Evolutionary conservation across 2,329 filamentous ascomycete species (phyloP), one percentile per base, ranked within the genome.

Genomic region (Fusarium robinianum): DNA sequence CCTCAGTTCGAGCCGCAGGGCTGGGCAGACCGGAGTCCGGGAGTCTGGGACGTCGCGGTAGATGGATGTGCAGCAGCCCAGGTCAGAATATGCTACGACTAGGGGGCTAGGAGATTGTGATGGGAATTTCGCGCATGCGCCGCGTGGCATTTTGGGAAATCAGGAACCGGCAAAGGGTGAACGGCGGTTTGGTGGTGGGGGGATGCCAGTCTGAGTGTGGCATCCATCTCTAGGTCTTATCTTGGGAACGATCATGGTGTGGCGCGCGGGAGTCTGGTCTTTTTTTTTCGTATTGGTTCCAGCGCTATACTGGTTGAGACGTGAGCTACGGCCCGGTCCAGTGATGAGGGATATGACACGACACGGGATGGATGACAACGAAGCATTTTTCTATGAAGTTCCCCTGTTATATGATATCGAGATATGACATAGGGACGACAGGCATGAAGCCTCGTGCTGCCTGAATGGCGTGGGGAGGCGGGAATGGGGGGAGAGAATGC

Each of bases 131-230:
- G 31, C 37, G 34, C 33, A 38, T 41, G 24, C 30, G 36, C 27
- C 27, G 40, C 40, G 41, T 48, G 41, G 43, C 35, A 56, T 27
- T 32, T 33, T 43, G 34, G 41, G 38, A 26, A 33, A 24, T 41
- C 36, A 24, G 33, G 42, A 42, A 49, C 26, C 24, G 25, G 34
- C 49, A 46, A 39, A 42, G 42, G 36, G 40, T 25, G 33, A 45
- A 24, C 25, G 22, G 27, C 52, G 46, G 42, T 29, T 53, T 31
- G 42, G 52, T 52, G 39, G 47, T 33, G 43, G 29, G 35, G 46
- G 51, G 51, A n/a, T n/a, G n/a, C n/a, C n/a, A n/a, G n/a, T n/a
- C 53, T 45, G 42, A 45, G 43, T 40, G 22, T 46, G 44, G 37
- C 33, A 35, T 45, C 45, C 37, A 44, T 51, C 21, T 43, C 36